Percentiles rank a stretch among this genome's conserved stretches.
These are phyloP conservation scores for Kodamaea ohmeri DNA, from an alignment of 1,139 yeast species.

Conservation along the genomic window DNA sequence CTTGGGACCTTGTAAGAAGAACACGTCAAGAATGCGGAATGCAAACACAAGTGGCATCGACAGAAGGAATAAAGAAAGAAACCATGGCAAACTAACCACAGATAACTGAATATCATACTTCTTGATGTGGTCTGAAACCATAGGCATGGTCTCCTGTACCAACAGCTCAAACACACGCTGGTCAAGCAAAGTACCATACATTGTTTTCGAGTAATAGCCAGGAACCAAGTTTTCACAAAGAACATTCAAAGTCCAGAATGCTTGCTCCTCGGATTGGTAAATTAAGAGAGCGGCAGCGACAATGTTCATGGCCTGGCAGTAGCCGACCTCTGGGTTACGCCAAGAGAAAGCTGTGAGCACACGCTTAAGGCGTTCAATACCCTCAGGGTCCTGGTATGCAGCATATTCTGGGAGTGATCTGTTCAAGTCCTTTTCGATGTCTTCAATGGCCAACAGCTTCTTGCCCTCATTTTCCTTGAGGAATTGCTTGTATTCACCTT, in stretches of 20 bases:
- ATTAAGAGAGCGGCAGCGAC: slow-evolving; percentile 92
- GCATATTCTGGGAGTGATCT: slow-evolving; percentile 94
- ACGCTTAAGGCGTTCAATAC: slow-evolving; percentile 77
- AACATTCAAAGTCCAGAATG: slow-evolving; percentile 87
- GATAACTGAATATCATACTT: slow-evolving; percentile 87
- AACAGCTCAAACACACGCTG: slow-evolving; percentile 91
- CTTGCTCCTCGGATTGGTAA: slow-evolving; percentile 96
- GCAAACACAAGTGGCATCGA: slow-evolving; percentile 96
- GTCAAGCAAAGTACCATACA: slow-evolving; percentile 95
- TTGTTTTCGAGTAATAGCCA: slow-evolving; percentile 94
- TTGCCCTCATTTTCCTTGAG: slow-evolving; percentile 58
- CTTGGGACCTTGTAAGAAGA: slow-evolving; percentile 86
- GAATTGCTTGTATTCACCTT: slow-evolving; percentile 56
- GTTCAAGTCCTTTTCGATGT: slow-evolving; percentile 92
- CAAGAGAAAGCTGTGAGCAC: slow-evolving; percentile 94
- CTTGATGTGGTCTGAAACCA: slow-evolving; percentile 78
- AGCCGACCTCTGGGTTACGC: slow-evolving; percentile 97
- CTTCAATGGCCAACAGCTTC: slow-evolving; percentile 83
- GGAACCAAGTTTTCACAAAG: slow-evolving; percentile 86
- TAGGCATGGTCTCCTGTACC: slow-evolving; percentile 87
- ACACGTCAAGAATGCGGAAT: slow-evolving; percentile 85
- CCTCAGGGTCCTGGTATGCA: slow-evolving; percentile 85
- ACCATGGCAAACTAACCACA: slow-evolving; percentile 96
- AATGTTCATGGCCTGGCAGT: slow-evolving; percentile 98
- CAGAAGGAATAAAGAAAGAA: slow-evolving; percentile 80